phyloP scores from a whole-genome alignment of 371 early-diverging fungal genomes.

The Gilbertella persicaria region DNA sequence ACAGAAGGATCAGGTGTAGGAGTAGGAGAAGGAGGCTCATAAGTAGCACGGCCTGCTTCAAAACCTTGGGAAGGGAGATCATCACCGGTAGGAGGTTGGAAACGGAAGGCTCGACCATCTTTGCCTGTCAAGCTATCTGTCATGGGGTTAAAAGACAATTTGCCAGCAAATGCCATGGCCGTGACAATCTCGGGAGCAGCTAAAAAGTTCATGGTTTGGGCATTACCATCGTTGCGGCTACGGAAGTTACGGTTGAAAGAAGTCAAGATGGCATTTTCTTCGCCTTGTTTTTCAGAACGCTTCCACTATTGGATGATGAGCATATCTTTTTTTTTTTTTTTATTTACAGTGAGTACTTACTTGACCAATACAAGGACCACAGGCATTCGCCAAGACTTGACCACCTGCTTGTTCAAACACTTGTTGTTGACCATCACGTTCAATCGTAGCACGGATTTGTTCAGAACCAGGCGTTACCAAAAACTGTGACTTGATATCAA shows the following conservation, averaged over 20 bases:
- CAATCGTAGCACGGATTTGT: slow-evolving; percentile 95
- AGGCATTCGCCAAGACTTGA: slow-evolving; percentile 86
- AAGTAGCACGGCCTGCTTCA: slow-evolving; percentile 73
- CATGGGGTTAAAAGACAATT: slow-evolving; percentile 89
- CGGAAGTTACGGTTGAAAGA: slow-evolving; percentile 98
- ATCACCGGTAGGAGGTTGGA: slow-evolving; percentile 82
- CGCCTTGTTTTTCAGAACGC: slow-evolving; percentile 65
- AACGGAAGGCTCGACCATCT: slow-evolving; percentile 75
- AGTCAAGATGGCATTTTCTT: slow-evolving; percentile 89
- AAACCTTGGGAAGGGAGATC: slow-evolving; percentile 89
- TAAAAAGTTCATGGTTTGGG: slow-evolving; percentile 92
- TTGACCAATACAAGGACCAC: slow-evolving; percentile 91
- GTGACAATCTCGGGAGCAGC: slow-evolving; percentile 96
- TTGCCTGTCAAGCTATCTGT: slow-evolving; percentile 77
- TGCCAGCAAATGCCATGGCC: slow-evolving; percentile 89
- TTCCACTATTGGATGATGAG: slow-evolving; percentile 75
- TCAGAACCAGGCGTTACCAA: slow-evolving; percentile 96
- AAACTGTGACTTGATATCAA: slow-evolving; percentile 81
- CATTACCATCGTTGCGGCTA: slow-evolving; percentile 94
- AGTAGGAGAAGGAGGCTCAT: slow-evolving; percentile 62
- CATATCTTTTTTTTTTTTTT: not conserved
- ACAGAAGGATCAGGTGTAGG: slow-evolving; percentile 58
- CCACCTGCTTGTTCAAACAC: slow-evolving; percentile 85
- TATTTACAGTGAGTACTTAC: slow-evolving; percentile 27
- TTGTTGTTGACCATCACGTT: slow-evolving; percentile 87